phyloP scores from a whole-genome alignment of 179 eudicot species.

The Corrigiola litoralis region DNA sequence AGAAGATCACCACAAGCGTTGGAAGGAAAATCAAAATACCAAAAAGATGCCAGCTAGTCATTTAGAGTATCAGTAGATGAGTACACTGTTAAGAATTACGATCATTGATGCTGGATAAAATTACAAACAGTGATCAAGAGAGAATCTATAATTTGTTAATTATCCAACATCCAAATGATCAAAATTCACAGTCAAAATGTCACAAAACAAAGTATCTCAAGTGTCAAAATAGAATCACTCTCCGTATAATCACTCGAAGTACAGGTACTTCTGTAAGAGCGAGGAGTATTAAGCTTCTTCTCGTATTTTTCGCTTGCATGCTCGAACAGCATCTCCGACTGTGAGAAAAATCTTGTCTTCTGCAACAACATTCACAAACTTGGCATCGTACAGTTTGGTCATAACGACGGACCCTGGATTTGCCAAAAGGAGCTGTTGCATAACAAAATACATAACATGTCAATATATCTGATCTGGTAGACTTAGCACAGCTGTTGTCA shows the following conservation, averaged over 20 bases:
- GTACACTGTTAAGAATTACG: not conserved
- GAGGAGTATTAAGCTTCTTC: constrained; percentile 18
- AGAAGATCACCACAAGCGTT: too few relatives aligned
- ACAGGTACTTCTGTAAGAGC: not conserved
- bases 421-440: constrained; percentile 64
- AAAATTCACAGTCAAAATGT: not conserved
- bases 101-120: not conserved
- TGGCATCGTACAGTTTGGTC: constrained; percentile 61
- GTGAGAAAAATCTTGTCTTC: constrained; percentile 65
- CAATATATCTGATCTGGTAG: too few relatives aligned
- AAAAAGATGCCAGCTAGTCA: not conserved
- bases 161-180: not conserved
- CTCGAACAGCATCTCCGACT: constrained; percentile 63
- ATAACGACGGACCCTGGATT: constrained; percentile 71
- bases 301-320: constrained; percentile 17
- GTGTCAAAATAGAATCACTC: not conserved
- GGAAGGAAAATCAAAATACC: too few relatives aligned
- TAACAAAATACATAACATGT: not conserved
- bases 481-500: too few relatives aligned
- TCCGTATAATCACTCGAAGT: not conserved
- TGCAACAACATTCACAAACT: constrained; percentile 40
- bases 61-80: too few relatives aligned
- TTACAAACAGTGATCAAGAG: not conserved
- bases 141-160: not conserved
- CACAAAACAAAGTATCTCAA: not conserved